A percentile compares a stretch with the other conserved stretches of the same genome.
phyloP scores from a whole-genome alignment of 139 green algal genomes.

The Auxenochlorella pyrenoidosa region DNA sequence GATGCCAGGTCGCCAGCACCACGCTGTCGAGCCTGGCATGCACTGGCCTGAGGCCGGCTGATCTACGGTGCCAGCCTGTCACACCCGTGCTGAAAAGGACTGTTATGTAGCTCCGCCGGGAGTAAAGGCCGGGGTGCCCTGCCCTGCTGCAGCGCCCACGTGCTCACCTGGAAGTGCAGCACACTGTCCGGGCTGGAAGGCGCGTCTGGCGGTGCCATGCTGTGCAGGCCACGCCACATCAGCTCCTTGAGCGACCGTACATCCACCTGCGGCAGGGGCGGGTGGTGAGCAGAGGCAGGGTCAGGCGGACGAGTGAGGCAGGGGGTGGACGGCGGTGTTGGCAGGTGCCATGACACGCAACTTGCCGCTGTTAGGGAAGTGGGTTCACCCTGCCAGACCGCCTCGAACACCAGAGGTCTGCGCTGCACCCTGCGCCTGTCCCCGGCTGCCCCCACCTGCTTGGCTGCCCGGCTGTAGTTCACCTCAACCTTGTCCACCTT shows the following conservation, averaged over 20 bases:
- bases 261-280: conserved; percentile 70
- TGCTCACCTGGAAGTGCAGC: conserved; percentile 35
- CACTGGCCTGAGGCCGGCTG: not conserved
- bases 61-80: not conserved
- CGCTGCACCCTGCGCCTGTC: not conserved
- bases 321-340: not conserved
- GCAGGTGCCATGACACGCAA: too few species aligned
- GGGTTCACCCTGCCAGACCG: not conserved
- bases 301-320: not conserved
- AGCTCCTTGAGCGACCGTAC: conserved; percentile 85
- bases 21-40: too few species aligned
- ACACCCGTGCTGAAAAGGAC: not conserved
- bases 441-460: conserved; percentile 56
- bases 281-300: not conserved
- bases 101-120: not conserved
- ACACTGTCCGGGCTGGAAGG: conserved; percentile 20
- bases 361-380: too few species aligned
- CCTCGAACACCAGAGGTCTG: not conserved
- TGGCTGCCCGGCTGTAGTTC: conserved; percentile 72
- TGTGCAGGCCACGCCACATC: conserved; percentile 75
- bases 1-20: too few species aligned
- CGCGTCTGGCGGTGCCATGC: not conserved
- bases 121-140: not conserved
- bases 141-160: not conserved
- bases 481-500: conserved; percentile 74